Percentiles rank a stretch among this genome's conserved stretches.
These are phyloP conservation scores for Botrytis fragariae DNA, from an alignment of 2,329 filamentous ascomycete species.

Conservation along the genomic window DNA sequence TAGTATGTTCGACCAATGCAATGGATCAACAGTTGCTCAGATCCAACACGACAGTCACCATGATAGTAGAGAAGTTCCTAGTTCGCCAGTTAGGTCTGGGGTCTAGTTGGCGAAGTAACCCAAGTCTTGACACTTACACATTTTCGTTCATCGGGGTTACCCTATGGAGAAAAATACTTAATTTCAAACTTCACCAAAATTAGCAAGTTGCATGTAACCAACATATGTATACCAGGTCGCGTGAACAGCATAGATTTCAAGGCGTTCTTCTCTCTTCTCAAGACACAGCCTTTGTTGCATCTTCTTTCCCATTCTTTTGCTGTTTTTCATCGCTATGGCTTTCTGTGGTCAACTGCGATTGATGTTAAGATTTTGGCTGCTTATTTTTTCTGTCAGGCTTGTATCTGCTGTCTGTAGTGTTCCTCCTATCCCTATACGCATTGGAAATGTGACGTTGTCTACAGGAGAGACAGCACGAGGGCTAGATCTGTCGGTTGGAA, in stretches of 20 bases:
- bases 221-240: not conserved
- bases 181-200: no score
- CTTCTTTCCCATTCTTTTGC: not conserved
- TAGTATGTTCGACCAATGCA: not conserved
- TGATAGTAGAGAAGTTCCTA: no score
- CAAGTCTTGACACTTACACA: no score
- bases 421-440: conserved; percentile 11
- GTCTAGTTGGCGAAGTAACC: no score
- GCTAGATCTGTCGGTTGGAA: not conserved
- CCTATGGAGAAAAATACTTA: no score
- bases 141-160: no score
- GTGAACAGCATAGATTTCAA: not conserved
- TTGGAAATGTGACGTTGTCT: conserved; percentile 10
- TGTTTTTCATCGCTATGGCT: not conserved
- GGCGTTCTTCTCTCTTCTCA: not conserved
- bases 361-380: not conserved
- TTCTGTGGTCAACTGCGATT: not conserved
- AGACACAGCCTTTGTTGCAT: not conserved
- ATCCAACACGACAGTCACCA: not conserved
- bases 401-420: not conserved
- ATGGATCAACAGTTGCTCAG: not conserved
- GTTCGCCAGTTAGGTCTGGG: no score
- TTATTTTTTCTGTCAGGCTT: not conserved
- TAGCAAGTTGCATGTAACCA: no score
- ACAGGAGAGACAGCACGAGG: conserved; percentile 4